Evolutionary conservation across 2,329 filamentous ascomycete genomes (phyloP).

Genomic region (Pseudocercospora musae): DNA sequence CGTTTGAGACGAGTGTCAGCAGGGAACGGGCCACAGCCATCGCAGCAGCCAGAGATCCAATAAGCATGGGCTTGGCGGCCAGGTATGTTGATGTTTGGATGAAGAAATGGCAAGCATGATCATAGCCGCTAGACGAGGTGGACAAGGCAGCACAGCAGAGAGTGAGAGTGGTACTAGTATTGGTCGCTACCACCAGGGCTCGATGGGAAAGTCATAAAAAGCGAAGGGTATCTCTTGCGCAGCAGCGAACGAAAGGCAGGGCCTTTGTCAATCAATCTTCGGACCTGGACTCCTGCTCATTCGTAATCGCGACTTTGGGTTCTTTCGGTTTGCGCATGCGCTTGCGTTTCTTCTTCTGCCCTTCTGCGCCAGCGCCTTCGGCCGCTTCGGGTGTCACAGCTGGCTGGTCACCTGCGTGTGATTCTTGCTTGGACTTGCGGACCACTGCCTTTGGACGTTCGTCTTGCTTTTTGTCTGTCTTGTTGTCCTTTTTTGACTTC

Average conservation of each 20-base stretch:
- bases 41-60: constrained; percentile 1
- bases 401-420: constrained; percentile 27
- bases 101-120: constrained; percentile 5
- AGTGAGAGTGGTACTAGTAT: background rate
- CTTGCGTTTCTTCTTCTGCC: constrained; percentile 22
- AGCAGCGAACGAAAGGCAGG: background rate
- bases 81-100: constrained; percentile 11
- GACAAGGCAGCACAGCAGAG: background rate
- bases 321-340: constrained; percentile 26
- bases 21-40: background rate
- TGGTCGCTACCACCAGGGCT: background rate
- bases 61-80: constrained; percentile 4
- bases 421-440: constrained; percentile 30
- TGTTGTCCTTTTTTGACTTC: constrained; percentile 58
- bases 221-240: background rate
- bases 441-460: constrained; percentile 24
- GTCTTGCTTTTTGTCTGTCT: constrained; percentile 16
- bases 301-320: constrained; percentile 4
- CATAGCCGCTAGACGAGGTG: background rate
- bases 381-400: background rate
- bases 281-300: background rate
- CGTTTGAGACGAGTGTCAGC: constrained; percentile 1
- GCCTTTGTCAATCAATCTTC: background rate
- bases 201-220: background rate
- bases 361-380: constrained; percentile 13